phyloP scores from a whole-genome alignment of 331 rosid species.

The Prunus yedoensis region DNA sequence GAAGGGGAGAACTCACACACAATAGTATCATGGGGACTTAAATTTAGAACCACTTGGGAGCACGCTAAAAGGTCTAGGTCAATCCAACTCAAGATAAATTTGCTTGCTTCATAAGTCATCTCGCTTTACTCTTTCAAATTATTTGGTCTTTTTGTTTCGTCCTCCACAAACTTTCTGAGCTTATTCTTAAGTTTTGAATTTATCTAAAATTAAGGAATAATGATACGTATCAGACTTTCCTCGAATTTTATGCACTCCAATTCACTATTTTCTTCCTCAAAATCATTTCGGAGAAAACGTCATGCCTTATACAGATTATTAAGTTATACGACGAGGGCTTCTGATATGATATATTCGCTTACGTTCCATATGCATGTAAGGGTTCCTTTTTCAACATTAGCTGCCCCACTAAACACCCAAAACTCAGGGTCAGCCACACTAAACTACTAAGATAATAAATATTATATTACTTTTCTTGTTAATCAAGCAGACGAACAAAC shows the following conservation, averaged over 20 bases:
- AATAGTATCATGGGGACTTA: rapidly evolving
- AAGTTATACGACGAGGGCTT: too few species aligned
- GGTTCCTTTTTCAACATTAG: not conserved
- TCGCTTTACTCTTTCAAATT: not conserved
- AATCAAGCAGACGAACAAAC: not conserved
- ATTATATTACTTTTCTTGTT: not conserved
- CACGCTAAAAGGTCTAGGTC: rapidly evolving
- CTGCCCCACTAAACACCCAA: not conserved
- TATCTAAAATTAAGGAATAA: not conserved
- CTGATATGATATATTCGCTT: not conserved
- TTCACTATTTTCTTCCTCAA: not conserved
- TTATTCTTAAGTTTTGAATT: too few species aligned
- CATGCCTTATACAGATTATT: not conserved
- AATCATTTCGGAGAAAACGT: not conserved
- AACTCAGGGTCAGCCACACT: not conserved
- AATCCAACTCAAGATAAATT: not conserved
- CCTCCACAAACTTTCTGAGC: too few species aligned
- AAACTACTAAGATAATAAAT: not conserved
- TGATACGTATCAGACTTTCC: not conserved
- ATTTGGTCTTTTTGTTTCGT: not conserved
- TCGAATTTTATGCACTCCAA: not conserved
- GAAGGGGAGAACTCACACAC: too few species aligned
- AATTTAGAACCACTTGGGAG: rapidly evolving
- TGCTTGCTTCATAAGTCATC: not conserved
- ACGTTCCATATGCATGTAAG: not conserved